Base-by-base conservation (phyloP, 768 basidiomycete species). In the Trametes meyenii region DNA sequence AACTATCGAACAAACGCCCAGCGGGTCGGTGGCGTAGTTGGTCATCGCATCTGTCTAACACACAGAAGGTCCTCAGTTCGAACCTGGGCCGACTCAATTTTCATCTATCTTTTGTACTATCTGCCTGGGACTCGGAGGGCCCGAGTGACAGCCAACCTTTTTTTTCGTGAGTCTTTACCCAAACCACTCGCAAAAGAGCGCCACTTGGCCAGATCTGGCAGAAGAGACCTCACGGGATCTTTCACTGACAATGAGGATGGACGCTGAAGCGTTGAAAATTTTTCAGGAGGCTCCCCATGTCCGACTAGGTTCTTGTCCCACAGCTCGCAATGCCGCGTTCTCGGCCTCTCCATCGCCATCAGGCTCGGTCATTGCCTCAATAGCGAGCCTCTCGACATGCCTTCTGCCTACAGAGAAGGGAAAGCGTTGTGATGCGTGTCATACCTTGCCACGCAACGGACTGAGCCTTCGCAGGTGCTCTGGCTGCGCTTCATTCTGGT, bases 1-100 rank as follows among this genome's bases (percentile, higher is more conserved):
- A 7, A 17, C 11, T n/a, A 42, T n/a, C n/a, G 17, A 26, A 42
- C 1, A 0, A 14, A 13, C 26, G 38, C 13, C 39, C 39, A 53
- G 45, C 17, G 74, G 76, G 71, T 79, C 78, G 83, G 82, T 87
- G 86, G 85, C 83, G 86, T 88, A 87, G 84, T 86, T 87, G 85
- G 85, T 87, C 86, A 88, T 88, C 85, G 83, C 85, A 85, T 86
- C 84, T 85, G 86, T 87, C 85, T 87, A 85, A 88, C 85, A 87
- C 85, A 85, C 85, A 85, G 85, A 85, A 85, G 85, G 84, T 83
- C 85, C 79, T 76, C 84, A 81, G 85, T 86, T 86, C 83, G 84
- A 86, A 71, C 83, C 84, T 80, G 83, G 81, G 75, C 83, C 83
- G 64, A 68, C 67, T 68, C 67, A 68, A 50, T 43, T 78, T 68